These are phyloP conservation scores for Fusarium camptoceras DNA, from an alignment of 2,329 filamentous ascomycete species.

Conservation along the genomic window DNA sequence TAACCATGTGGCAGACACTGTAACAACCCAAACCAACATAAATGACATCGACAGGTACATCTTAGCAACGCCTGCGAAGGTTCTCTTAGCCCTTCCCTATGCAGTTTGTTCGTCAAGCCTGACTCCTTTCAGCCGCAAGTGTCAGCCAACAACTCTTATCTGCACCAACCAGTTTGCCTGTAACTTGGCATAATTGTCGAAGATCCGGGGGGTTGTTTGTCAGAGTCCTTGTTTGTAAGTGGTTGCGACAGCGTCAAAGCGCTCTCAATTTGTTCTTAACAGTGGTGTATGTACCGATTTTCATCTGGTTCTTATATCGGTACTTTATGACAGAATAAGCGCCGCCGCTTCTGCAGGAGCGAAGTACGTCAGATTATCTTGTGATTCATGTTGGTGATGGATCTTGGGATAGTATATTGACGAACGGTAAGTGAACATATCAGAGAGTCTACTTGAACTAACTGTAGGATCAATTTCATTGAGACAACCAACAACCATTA, in stretches of 20 bases:
- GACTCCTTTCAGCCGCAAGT: neutral
- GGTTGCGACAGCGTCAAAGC: neutral
- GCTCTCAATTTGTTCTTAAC: neutral
- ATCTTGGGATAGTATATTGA: neutral
- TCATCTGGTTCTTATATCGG: neutral
- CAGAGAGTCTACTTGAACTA: neutral
- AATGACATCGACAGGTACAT: neutral
- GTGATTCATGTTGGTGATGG: slow-evolving; percentile 27
- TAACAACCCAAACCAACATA: neutral
- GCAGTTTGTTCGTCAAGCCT: neutral
- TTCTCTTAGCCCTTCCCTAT: neutral
- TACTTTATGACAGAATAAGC: neutral
- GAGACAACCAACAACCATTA: neutral
- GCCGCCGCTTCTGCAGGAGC: neutral
- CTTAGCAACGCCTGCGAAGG: slow-evolving; percentile 2
- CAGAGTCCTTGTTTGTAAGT: neutral
- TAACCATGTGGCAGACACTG: neutral
- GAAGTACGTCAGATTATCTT: neutral
- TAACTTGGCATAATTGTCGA: neutral
- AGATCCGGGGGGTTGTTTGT: slow-evolving; percentile 15
- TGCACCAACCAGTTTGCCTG: neutral
- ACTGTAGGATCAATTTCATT: neutral
- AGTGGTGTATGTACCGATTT: neutral
- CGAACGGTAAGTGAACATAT: neutral
- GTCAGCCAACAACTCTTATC: neutral